phyloP scores from a whole-genome alignment of 2,329 filamentous ascomycete genomes.

The Helotiales sp. region DNA sequence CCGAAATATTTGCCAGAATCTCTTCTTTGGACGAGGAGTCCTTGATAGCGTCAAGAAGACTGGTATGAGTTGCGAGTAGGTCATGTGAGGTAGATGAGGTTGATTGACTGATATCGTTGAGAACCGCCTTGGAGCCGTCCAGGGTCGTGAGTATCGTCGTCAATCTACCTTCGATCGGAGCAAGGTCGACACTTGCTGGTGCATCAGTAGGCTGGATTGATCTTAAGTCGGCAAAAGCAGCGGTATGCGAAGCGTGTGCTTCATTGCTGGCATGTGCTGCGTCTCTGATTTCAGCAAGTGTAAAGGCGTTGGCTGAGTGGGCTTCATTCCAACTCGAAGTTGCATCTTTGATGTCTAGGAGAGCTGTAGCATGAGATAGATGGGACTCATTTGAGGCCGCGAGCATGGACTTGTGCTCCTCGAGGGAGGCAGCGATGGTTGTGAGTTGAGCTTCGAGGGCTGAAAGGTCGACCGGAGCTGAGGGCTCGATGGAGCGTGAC shows the following conservation, averaged over 20 bases:
- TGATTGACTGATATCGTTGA: conserved; percentile 21
- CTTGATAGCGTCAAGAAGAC: conserved; percentile 13
- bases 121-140: conserved; percentile 15
- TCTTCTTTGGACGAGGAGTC: conserved; percentile 19
- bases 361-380: conserved; percentile 6
- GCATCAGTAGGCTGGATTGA: conserved; percentile 4
- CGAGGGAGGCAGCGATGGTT: conserved; percentile 17
- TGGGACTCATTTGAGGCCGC: conserved; percentile 16
- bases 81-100: conserved; percentile 14
- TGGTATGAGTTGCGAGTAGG: conserved; percentile 7
- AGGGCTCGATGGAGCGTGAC: background rate
- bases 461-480: conserved; percentile 1
- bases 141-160: conserved; percentile 22
- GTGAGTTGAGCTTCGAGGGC: conserved; percentile 17
- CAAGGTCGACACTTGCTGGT: conserved; percentile 9
- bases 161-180: conserved; percentile 22
- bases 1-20: conserved; percentile 22
- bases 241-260: conserved; percentile 15
- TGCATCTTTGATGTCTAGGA: conserved; percentile 26
- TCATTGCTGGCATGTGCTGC: conserved; percentile 9
- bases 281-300: conserved; percentile 20
- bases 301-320: conserved; percentile 14
- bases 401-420: conserved; percentile 12
- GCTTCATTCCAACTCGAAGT: conserved; percentile 6
- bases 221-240: conserved; percentile 22